phyloP scores from a whole-genome alignment of 805 yeast species.

The Hemisphaericaspora nanyangensis region DNA sequence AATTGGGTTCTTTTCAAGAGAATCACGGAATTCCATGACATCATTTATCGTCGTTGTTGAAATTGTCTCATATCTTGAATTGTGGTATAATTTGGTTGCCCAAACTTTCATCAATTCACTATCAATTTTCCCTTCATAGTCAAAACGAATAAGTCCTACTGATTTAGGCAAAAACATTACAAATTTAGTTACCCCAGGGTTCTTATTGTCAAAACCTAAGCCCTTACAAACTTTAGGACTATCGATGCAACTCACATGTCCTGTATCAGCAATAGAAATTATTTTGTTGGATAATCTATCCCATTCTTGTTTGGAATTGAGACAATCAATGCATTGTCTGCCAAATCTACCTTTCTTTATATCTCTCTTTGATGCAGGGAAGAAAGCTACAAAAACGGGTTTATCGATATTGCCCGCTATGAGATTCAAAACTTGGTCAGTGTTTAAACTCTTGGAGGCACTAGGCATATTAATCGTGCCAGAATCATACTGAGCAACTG shows the following conservation, averaged over 20 bases:
- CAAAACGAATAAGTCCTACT: conserved; percentile 45
- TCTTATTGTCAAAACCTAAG: conserved; percentile 35
- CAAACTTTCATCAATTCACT: conserved; percentile 35
- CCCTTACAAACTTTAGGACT: conserved; percentile 49
- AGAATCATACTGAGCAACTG: conserved; percentile 44
- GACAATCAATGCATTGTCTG: conserved; percentile 44
- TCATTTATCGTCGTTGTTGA: conserved; percentile 26
- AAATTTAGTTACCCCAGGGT: conserved; percentile 32
- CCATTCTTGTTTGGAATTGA: conserved; percentile 56
- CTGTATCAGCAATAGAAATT: conserved; percentile 34
- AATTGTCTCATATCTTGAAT: conserved; percentile 37
- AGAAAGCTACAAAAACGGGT: conserved; percentile 61
- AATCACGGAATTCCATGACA: conserved; percentile 23
- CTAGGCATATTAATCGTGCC: conserved; percentile 38
- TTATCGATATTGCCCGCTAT: conserved; percentile 47
- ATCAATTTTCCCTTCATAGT: conserved; percentile 36
- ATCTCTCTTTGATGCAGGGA: conserved; percentile 53
- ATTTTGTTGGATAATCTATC: conserved; percentile 50
- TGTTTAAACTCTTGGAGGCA: conserved; percentile 35
- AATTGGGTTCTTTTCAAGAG: conserved; percentile 29
- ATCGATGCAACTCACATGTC: conserved; percentile 58
- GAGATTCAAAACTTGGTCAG: conserved; percentile 42
- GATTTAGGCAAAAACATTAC: conserved; percentile 52
- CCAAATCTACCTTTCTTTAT: conserved; percentile 36
- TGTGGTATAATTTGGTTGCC: conserved; percentile 45